phyloP scores from a whole-genome alignment of 139 green algal genomes.

The Pycnococcus provasolii region DNA sequence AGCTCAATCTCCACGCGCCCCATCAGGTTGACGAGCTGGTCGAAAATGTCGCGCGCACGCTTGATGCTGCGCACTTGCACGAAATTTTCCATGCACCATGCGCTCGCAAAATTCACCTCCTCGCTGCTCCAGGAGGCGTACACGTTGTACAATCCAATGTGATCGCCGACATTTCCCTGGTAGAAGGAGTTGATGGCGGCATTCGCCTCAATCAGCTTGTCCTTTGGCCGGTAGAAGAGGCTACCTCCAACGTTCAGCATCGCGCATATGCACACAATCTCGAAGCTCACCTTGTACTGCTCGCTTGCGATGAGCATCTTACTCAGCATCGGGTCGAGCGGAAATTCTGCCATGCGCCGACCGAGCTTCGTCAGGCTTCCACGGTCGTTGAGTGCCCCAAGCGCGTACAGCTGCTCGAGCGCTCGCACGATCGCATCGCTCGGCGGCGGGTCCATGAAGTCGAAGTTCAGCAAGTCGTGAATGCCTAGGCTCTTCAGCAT shows the following conservation, averaged over 20 bases:
- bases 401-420: slow-evolving; percentile 90
- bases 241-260: slow-evolving; percentile 84
- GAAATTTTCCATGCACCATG: slow-evolving; percentile 97
- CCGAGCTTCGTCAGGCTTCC: slow-evolving; percentile 41
- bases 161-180: slow-evolving; percentile 75
- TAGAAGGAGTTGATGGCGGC: slow-evolving; percentile 84
- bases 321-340: slow-evolving; percentile 87
- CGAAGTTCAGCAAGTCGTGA: slow-evolving; percentile 88
- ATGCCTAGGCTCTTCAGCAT: slow-evolving; percentile 86
- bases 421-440: slow-evolving; percentile 44
- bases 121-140: slow-evolving; percentile 61
- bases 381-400: slow-evolving; percentile 88
- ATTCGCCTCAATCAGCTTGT: slow-evolving; percentile 85
- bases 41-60: slow-evolving; percentile 81
- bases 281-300: slow-evolving; percentile 55
- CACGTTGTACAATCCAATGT: slow-evolving; percentile 83
- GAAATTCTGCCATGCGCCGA: slow-evolving; percentile 93
- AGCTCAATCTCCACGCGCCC: slow-evolving; percentile 92
- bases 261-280: slow-evolving; percentile 76
- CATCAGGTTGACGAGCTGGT: slow-evolving; percentile 91
- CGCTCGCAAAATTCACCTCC: slow-evolving; percentile 72
- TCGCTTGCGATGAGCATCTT: slow-evolving; percentile 84
- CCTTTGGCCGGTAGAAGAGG: slow-evolving; percentile 95
- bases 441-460: slow-evolving; percentile 75
- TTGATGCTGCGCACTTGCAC: slow-evolving; percentile 92